These are phyloP conservation scores for Houttuynia cordata DNA, from an alignment of 164 flowering plant genomes.

Conservation along the genomic window DNA sequence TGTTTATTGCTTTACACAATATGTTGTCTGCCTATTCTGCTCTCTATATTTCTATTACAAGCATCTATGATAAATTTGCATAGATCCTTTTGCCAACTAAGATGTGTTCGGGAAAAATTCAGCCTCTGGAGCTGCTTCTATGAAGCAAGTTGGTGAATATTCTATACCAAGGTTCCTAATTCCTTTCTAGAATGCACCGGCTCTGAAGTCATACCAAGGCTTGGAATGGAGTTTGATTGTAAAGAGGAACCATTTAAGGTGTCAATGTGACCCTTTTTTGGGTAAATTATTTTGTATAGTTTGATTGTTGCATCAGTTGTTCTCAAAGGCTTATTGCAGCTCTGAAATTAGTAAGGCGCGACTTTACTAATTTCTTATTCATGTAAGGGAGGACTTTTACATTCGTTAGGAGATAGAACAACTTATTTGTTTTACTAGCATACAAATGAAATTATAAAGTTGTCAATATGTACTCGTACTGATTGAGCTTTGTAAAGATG, in stretches of 20 bases:
- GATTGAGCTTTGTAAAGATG: no score
- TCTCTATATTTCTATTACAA: no score
- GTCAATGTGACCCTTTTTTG: background rate
- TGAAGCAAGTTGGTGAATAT: slow-evolving; percentile 21
- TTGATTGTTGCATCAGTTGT: background rate
- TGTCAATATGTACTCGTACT: no score
- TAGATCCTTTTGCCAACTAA: slow-evolving; percentile 13
- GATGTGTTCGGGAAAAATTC: slow-evolving; percentile 10
- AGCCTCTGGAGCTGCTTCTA: slow-evolving; percentile 14
- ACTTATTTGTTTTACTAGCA: no score
- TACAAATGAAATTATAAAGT: no score
- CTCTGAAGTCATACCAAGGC: slow-evolving; percentile 20
- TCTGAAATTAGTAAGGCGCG: no score
- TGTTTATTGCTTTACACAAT: background rate
- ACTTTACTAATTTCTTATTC: no score
- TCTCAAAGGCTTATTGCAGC: no score
- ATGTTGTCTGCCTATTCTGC: no score
- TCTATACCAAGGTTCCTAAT: slow-evolving; percentile 25
- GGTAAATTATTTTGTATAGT: background rate
- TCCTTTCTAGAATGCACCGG: slow-evolving; percentile 23
- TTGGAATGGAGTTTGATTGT: slow-evolving; percentile 22
- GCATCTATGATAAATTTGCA: slow-evolving; percentile 4
- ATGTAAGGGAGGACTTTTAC: no score
- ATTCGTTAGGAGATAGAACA: no score
- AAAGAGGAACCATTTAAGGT: slow-evolving; percentile 46